Evolutionary conservation across 768 basidiomycete species (phyloP).

Genomic region (Leccinellum luteum): DNA sequence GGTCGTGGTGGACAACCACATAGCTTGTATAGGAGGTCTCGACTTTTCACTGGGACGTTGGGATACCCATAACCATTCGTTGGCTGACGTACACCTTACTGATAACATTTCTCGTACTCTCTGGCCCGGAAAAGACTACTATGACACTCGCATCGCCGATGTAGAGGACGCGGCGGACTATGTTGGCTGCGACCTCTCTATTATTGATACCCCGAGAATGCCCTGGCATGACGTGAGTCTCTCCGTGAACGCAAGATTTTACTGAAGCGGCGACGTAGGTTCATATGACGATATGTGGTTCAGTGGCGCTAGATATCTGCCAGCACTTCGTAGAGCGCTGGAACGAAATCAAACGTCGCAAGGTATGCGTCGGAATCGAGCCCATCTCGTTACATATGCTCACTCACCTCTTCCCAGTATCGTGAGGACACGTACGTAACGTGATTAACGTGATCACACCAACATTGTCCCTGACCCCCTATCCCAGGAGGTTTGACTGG

Average conservation of each 20-base stretch:
- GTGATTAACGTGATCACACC: slow-evolving; percentile 1
- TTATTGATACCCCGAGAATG: slow-evolving; percentile 73
- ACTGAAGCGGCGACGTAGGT: slow-evolving; percentile 40
- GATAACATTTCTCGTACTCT: slow-evolving; percentile 68
- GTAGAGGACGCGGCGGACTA: slow-evolving; percentile 82
- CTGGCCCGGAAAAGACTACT: slow-evolving; percentile 94
- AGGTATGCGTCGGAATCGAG: slow-evolving; percentile 38
- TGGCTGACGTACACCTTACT: slow-evolving; percentile 91
- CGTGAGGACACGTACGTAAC: slow-evolving; percentile 44
- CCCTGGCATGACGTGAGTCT: slow-evolving; percentile 91
- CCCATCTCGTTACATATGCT: neutral
- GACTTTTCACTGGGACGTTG: slow-evolving; percentile 97
- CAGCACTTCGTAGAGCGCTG: slow-evolving; percentile 93
- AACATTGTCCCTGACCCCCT: slow-evolving; percentile 4
- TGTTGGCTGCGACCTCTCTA: slow-evolving; percentile 65
- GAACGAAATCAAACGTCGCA: slow-evolving; percentile 88
- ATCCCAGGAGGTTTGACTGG: slow-evolving; percentile 52
- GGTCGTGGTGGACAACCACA: slow-evolving; percentile 84
- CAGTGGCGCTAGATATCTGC: slow-evolving; percentile 83
- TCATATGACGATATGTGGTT: slow-evolving; percentile 81
- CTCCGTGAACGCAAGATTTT: neutral
- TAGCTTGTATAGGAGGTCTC: slow-evolving; percentile 87
- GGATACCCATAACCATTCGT: slow-evolving; percentile 89
- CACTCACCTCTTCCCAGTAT: slow-evolving; percentile 22
- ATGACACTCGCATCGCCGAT: slow-evolving; percentile 84